Conservation (phyloP, 2,329 filamentous ascomycete species). For the Microsporum canis region DNA sequence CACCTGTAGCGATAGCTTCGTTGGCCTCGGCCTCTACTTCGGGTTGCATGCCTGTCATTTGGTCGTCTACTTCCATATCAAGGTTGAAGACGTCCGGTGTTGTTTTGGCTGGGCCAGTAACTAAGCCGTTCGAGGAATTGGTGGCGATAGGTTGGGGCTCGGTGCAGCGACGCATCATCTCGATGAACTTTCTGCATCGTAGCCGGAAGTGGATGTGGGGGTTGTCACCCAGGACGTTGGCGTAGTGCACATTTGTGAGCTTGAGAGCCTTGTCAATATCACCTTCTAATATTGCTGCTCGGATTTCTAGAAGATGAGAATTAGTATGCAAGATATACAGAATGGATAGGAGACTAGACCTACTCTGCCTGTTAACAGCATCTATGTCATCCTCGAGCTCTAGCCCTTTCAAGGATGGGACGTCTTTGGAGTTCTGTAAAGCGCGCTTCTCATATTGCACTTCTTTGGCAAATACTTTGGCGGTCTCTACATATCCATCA, state of each 20-base stretch:
- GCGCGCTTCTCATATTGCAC: slow-evolving; percentile 62
- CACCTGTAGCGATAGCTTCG: slow-evolving; percentile 9
- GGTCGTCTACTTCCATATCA: slow-evolving; percentile 50
- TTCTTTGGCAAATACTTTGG: slow-evolving; percentile 75
- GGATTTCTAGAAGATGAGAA: slow-evolving; percentile 52
- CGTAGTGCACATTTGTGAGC: slow-evolving; percentile 66
- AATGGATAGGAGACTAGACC: slow-evolving; percentile 23
- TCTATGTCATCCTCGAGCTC: slow-evolving; percentile 72
- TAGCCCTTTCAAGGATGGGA: slow-evolving; percentile 43
- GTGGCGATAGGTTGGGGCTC: slow-evolving; percentile 44
- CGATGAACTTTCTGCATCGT: slow-evolving; percentile 82
- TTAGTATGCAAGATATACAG: slow-evolving; percentile 7
- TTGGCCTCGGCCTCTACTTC: slow-evolving; percentile 22
- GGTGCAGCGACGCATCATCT: slow-evolving; percentile 72
- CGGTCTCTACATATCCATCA: slow-evolving; percentile 90
- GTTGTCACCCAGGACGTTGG: slow-evolving; percentile 66
- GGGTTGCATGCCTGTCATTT: slow-evolving; percentile 19
- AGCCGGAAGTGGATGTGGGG: slow-evolving; percentile 79
- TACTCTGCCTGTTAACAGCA: slow-evolving; percentile 75
- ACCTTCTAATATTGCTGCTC: slow-evolving; percentile 75
- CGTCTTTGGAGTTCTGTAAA: slow-evolving; percentile 46
- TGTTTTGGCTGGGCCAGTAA: slow-evolving; percentile 26
- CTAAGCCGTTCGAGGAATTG: slow-evolving; percentile 16
- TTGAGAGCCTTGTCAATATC: slow-evolving; percentile 87
- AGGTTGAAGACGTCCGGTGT: slow-evolving; percentile 38